phyloP scores from a whole-genome alignment of 75 land plant genomes.

The Picea glauca region DNA sequence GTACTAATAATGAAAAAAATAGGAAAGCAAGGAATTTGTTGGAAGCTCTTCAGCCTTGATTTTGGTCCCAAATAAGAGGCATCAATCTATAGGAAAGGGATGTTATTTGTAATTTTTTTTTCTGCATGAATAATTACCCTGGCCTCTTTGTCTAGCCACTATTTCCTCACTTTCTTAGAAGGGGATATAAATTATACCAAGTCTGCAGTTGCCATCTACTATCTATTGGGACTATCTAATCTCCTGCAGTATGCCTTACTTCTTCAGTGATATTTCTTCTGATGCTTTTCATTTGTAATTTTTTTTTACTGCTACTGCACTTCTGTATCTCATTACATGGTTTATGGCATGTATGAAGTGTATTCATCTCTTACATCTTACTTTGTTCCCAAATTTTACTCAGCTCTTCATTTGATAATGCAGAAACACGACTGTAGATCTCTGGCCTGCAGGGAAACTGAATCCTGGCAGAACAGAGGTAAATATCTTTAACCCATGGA shows the following conservation, averaged over 20 bases:
- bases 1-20: background rate
- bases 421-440: slow-evolving; percentile 65
- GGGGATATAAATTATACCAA: background rate
- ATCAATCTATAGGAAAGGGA: background rate
- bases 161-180: background rate
- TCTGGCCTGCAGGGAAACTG: slow-evolving; percentile 62
- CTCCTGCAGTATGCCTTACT: background rate
- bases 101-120: background rate
- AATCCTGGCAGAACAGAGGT: slow-evolving; percentile 74
- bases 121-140: background rate
- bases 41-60: background rate
- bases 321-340: background rate
- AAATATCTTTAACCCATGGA: slow-evolving; percentile 6
- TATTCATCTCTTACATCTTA: background rate
- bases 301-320: background rate
- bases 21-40: background rate
- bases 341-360: background rate
- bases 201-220: background rate
- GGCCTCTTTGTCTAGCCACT: background rate
- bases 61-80: background rate
- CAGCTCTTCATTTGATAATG: background rate
- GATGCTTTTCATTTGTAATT: background rate
- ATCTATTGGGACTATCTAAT: background rate
- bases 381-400: background rate
- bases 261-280: background rate